Evolutionary conservation across 139 green algal genomes (phyloP), one percentile per base, ranked within the genome.

Genomic region (Desmodesmus armatus): DNA sequence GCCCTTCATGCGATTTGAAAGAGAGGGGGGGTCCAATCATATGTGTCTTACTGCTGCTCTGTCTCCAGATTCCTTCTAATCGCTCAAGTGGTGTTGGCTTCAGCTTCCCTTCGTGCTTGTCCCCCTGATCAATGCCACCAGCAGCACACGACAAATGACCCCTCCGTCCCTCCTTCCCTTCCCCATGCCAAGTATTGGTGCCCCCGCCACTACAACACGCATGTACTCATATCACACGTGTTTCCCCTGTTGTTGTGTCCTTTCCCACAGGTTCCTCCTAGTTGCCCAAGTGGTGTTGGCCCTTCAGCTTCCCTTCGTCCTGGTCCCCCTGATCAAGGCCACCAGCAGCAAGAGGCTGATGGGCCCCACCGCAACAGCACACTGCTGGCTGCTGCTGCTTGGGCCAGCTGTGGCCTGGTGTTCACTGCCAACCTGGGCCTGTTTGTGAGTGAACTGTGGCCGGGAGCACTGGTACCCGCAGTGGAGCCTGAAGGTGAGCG

Each of bases 91-190:
- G 83, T 93, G 5, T 58, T 94, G 72, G 89, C 91, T 94, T 70
- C 89, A 94, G 76, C 87, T 94, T 29, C 91, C 91, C 39, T 91
- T 94, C 74, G 91, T 89, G 3, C 82, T 94, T 0, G 87, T 94
- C 37, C 91, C 91, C 21, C 88, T 94, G 11, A 94, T 94, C 80
- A 94, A 94, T 80, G 85, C 88, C 60, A 94, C 91, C 47, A 91
- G 84, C 47, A 82, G 77, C 31, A 19, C 15, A 13, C 41, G 44
- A n/a, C 80, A 90, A 19, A 94, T 94, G 91, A 89, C 1, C 27
- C 21, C 2, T n/a, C 58, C n/a, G n/a, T n/a, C n/a, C n/a, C n/a
- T n/a, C n/a, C n/a, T n/a, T n/a, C n/a, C n/a, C n/a, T n/a, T n/a
- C n/a, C n/a, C n/a, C n/a, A n/a, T n/a, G n/a, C n/a, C n/a, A n/a